These are phyloP conservation scores for Aspergillus homomorphus DNA, from an alignment of 495 filamentous ascomycete genomes.

Conservation along the genomic window DNA sequence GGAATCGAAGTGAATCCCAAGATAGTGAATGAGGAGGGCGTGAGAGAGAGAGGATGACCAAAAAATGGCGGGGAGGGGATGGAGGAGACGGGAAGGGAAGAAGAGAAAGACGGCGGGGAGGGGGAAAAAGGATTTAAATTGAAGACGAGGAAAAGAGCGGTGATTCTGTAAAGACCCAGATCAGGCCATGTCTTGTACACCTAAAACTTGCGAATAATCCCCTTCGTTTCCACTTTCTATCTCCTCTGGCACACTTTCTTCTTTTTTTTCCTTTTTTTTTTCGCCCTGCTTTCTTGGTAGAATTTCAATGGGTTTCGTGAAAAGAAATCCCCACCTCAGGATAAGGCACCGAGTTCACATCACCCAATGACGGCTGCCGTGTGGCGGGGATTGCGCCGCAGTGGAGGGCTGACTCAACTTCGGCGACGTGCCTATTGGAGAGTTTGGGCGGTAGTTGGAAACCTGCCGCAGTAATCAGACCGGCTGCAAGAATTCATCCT, in stretches of 20 bases:
- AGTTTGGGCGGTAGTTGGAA: neutral
- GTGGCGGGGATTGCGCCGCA: neutral
- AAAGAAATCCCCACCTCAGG: neutral
- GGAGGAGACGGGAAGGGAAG: conserved; percentile 4
- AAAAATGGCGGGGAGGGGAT: neutral
- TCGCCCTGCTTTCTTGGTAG: neutral
- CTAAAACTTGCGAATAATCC: neutral
- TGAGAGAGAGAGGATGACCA: conserved; percentile 5
- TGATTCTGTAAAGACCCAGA: neutral
- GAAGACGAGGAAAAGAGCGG: conserved; percentile 1
- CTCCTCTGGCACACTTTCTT: neutral
- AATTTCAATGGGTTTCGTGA: too few species aligned
- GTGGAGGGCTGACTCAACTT: conserved; percentile 7
- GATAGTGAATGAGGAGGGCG: conserved; percentile 1
- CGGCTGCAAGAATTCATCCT: neutral
- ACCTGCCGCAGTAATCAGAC: too few species aligned
- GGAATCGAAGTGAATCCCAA: neutral
- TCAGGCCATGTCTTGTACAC: neutral
- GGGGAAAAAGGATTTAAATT: conserved; percentile 3
- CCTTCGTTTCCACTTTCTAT: neutral
- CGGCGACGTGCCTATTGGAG: neutral
- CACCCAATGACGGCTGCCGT: conserved; percentile 1
- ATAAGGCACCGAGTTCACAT: conserved; percentile 11
- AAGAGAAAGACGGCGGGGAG: conserved; percentile 5
- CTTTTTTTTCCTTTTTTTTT: conserved; percentile 2